These are phyloP conservation scores for Geotrichum citri-aurantii DNA, from an alignment of 1,139 yeast species.

Conservation along the genomic window DNA sequence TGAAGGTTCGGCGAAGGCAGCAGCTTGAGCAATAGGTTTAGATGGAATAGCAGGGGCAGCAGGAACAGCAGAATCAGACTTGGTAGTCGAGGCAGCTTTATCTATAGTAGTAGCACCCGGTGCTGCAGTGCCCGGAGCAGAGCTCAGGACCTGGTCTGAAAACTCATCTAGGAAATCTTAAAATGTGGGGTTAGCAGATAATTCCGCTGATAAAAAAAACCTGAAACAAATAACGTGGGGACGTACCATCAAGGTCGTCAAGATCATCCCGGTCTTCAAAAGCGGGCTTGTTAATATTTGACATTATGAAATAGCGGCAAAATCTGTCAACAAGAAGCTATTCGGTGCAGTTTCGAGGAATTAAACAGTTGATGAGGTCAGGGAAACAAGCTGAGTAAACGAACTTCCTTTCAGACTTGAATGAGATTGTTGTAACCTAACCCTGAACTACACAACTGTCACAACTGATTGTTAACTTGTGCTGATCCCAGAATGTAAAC, in stretches of 20 bases:
- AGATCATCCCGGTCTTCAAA: constrained; percentile 35
- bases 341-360: not conserved
- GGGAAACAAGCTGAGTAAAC: not conserved
- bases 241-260: constrained; percentile 38
- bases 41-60: constrained; percentile 6
- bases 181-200: not conserved
- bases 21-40: constrained; percentile 10
- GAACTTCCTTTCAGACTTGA: too few relatives aligned
- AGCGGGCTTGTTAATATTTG: not conserved
- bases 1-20: constrained; percentile 18
- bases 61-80: not conserved
- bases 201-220: not conserved
- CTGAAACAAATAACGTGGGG: not conserved
- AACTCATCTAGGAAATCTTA: constrained; percentile 38
- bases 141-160: constrained; percentile 65
- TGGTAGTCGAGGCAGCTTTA: constrained; percentile 2
- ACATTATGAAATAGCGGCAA: not conserved
- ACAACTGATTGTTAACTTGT: not conserved
- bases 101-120: not conserved
- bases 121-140: constrained; percentile 51
- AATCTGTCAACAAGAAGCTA: not conserved
- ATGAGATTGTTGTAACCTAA: not conserved
- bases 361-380: not conserved
- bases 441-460: not conserved
- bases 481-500: not conserved